Evolutionary conservation across 371 early-diverging fungal species (phyloP).

Genomic region (Apophysomyces variabilis): DNA sequence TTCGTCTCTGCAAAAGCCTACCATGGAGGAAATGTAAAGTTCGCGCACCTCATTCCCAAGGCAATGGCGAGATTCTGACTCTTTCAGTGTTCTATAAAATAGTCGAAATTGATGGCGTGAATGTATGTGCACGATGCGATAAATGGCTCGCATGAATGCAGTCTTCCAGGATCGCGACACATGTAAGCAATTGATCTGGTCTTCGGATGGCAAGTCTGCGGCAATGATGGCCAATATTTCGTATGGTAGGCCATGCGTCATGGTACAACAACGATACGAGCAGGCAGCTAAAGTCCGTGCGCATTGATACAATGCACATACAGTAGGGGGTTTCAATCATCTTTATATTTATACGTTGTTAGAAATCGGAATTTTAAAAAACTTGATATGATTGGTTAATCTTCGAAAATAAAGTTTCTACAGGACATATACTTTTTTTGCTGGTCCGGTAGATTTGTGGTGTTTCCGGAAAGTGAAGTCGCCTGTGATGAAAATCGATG

Average conservation of each 20-base stretch:
- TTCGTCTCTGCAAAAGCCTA: background rate
- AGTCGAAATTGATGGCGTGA: background rate
- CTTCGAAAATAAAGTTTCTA: too few relatives aligned
- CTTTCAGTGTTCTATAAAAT: background rate
- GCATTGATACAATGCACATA: too few relatives aligned
- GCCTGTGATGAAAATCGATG: too few relatives aligned
- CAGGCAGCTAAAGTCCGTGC: too few relatives aligned
- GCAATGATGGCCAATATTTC: background rate
- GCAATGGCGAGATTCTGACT: background rate
- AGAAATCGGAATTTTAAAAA: too few relatives aligned
- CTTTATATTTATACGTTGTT: too few relatives aligned
- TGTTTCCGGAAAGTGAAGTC: too few relatives aligned
- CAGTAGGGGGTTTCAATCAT: too few relatives aligned
- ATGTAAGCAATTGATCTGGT: background rate
- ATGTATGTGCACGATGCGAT: background rate
- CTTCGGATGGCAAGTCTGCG: background rate
- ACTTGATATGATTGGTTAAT: too few relatives aligned
- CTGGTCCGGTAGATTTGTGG: too few relatives aligned
- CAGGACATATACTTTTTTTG: too few relatives aligned
- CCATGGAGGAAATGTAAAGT: background rate
- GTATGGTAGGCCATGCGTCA: background rate
- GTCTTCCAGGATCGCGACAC: background rate
- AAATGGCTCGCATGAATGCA: background rate
- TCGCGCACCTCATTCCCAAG: background rate
- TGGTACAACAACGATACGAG: too few relatives aligned